phyloP scores from a whole-genome alignment of 2,329 filamentous ascomycete genomes.

The Penicillium brevicompactum region DNA sequence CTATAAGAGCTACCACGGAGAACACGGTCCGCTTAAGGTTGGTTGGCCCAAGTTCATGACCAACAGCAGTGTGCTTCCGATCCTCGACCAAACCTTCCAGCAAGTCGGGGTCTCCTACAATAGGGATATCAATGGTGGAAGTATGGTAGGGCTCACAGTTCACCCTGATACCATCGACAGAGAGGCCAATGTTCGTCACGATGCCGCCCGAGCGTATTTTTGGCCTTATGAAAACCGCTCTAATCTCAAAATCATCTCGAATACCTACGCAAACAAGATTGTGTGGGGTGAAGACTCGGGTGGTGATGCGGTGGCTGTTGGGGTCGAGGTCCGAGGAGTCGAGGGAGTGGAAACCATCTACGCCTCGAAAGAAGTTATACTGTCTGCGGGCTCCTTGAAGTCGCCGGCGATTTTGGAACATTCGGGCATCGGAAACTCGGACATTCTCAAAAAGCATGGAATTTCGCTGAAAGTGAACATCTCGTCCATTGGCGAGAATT shows the following conservation, averaged over 20 bases:
- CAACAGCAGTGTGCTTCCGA: conserved; percentile 26
- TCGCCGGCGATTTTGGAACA: conserved; percentile 61
- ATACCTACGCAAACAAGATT: conserved; percentile 46
- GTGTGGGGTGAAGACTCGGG: conserved; percentile 35
- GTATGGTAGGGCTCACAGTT: conserved; percentile 47
- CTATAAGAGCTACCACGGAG: conserved; percentile 31
- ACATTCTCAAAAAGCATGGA: conserved; percentile 28
- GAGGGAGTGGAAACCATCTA: conserved; percentile 29
- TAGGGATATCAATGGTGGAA: conserved; percentile 48
- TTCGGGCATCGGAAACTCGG: conserved; percentile 58
- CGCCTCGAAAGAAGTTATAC: conserved; percentile 55
- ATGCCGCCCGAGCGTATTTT: conserved; percentile 53
- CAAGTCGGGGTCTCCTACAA: conserved; percentile 43
- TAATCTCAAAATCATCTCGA: conserved; percentile 49
- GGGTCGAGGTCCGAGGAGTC: conserved; percentile 31
- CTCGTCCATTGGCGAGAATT: conserved; percentile 51
- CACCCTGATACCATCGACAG: conserved; percentile 48
- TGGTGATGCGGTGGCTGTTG: conserved; percentile 26
- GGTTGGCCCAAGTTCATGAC: conserved; percentile 28
- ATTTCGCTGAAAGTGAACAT: conserved; percentile 32
- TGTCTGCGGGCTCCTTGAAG: conserved; percentile 61
- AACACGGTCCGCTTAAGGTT: conserved; percentile 32
- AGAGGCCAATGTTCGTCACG: conserved; percentile 44
- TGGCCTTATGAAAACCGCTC: conserved; percentile 44
- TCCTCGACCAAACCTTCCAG: conserved; percentile 43